These are phyloP conservation scores for Striga asiatica DNA, from an alignment of 257 asterid genomes.

Conservation along the genomic window DNA sequence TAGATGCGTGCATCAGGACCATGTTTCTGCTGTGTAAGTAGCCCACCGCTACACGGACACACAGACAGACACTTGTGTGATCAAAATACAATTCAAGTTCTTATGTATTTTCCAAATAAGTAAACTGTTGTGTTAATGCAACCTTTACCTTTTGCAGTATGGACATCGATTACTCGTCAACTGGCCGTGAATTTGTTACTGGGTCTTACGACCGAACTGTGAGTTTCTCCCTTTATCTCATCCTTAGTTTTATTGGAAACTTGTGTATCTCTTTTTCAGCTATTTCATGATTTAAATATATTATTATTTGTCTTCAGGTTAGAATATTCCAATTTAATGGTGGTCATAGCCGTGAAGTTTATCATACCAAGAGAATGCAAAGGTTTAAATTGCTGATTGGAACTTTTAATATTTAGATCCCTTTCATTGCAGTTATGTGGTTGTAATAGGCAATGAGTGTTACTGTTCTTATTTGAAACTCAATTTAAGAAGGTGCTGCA, in stretches of 20 bases:
- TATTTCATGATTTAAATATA: slow-evolving; percentile 1
- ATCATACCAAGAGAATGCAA: slow-evolving; percentile 97
- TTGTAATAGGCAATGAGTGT: not conserved
- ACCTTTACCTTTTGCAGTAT: slow-evolving; percentile 40
- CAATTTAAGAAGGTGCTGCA: not conserved
- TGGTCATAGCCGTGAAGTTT: slow-evolving; percentile 94
- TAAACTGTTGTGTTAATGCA: slow-evolving; percentile 7
- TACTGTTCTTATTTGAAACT: not conserved
- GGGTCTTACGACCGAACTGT: slow-evolving; percentile 98
- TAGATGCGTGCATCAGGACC: slow-evolving; percentile 83
- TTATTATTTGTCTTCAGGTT: slow-evolving; percentile 48
- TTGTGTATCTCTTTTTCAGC: not conserved
- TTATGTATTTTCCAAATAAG: not conserved
- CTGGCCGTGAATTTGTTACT: slow-evolving; percentile 96
- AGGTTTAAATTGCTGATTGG: slow-evolving; percentile 33
- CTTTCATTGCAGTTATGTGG: not conserved
- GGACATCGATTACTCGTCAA: slow-evolving; percentile 97
- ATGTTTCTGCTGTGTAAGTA: slow-evolving; percentile 88
- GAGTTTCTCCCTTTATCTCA: slow-evolving; percentile 21
- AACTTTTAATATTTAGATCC: not conserved
- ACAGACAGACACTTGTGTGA: too few species aligned
- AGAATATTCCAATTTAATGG: slow-evolving; percentile 86
- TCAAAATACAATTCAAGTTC: not conserved
- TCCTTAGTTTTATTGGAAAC: not conserved
- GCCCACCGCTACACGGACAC: too few species aligned